Conservation (phyloP, 106 monocot species). For the Iris macrosiphon region DNA sequence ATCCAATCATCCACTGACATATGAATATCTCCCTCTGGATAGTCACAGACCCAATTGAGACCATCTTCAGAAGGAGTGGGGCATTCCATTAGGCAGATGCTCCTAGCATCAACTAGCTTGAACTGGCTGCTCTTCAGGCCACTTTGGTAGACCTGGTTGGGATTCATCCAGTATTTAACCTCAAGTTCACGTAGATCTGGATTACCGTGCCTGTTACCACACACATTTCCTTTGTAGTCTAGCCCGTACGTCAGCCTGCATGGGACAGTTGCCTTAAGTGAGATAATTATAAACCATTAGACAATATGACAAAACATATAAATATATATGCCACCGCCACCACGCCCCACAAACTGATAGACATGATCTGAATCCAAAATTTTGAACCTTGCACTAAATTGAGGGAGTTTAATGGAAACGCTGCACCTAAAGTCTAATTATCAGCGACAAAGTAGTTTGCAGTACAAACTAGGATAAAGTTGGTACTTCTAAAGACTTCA, state of each 20-base stretch:
- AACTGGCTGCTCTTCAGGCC: conserved; percentile 42
- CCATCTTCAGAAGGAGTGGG: conserved; percentile 79
- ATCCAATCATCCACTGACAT: conserved; percentile 94
- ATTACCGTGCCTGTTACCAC: conserved; percentile 68
- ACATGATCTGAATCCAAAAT: background rate
- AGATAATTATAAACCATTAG: background rate
- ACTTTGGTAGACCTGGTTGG: conserved; percentile 70
- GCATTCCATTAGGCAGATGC: conserved; percentile 75
- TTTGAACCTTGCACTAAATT: background rate
- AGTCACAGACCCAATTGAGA: conserved; percentile 87
- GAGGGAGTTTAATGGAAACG: too few relatives aligned
- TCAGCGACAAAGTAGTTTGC: too few relatives aligned
- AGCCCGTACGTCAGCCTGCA: conserved; percentile 90
- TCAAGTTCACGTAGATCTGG: conserved; percentile 69
- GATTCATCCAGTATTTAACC: conserved; percentile 69
- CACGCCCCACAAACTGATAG: too few relatives aligned
- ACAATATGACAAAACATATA: conserved; percentile 2
- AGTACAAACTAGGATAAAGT: too few relatives aligned
- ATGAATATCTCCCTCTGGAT: conserved; percentile 94
- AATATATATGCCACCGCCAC: too few relatives aligned
- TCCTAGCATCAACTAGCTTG: conserved; percentile 47
- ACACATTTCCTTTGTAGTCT: conserved; percentile 97
- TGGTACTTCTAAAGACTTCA: too few relatives aligned
- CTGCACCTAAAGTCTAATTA: too few relatives aligned
- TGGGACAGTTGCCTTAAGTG: conserved; percentile 2